Evolutionary conservation across 164 flowering plant species (phyloP), one percentile per base, ranked within the genome.

Genomic region (Macadamia tetraphylla): DNA sequence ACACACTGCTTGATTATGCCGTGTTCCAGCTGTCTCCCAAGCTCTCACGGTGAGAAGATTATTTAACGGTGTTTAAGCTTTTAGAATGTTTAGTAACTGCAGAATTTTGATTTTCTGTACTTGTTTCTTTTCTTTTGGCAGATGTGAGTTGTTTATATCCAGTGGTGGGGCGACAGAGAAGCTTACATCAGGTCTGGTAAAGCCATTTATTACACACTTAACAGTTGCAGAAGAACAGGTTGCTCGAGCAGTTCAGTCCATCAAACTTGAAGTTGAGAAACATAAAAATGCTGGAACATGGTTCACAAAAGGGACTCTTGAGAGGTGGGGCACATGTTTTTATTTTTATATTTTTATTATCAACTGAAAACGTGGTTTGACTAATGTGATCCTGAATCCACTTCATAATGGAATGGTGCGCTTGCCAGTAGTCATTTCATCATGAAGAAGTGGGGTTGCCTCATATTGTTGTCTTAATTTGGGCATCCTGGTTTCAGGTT

Each of bases 261-360:
- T 95, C 70, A 92, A 86, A 78, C 90, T 95, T 67, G 94, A 89
- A 76, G 86, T 79, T 56, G 88, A 85, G 66, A 82, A 74, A 65
- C 68, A 53, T 65, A 78, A 74, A 76, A 81, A 84, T 83, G 89
- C 81, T 51, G 88, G 86, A 65, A 64, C 68, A 7, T 95, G 99
- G 98, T 92, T 95, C 80, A 89, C 96, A 3, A 95, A 92, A 78
- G 98, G 99, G 77, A 92, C 98, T 13, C 83, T 95, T 72, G 99
- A 95, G 82, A 92, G 98, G 99, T 94, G 52, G 44, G 60, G 10
- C 52, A 31, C 29, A 9, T 9, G 5, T 1, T 66, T 66, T 29
- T 51, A 17, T 49, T 35, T 42, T 60, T 58, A 35, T 30, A 4
- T 30, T 62, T 11, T 73, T 11, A 46, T 58, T 58, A 13, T 23